phyloP scores from a whole-genome alignment of 169 alveolate species.

The Plasmodium falciparum region DNA sequence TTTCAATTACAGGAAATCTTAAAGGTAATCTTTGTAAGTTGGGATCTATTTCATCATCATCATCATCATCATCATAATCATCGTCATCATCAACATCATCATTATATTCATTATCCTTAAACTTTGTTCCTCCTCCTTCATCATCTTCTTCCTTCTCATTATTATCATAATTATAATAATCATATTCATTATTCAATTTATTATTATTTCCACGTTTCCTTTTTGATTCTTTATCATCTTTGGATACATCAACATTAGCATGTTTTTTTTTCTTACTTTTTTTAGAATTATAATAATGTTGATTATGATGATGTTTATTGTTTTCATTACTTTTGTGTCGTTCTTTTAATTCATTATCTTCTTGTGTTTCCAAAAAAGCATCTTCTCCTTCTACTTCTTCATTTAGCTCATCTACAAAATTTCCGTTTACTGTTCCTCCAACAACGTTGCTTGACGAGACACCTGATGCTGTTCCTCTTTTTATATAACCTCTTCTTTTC shows the following conservation, averaged over 20 bases:
- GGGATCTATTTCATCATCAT: background rate
- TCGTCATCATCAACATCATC: background rate
- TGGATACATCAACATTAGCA: too few relatives aligned
- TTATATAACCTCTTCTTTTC: background rate
- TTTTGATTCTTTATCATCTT: too few relatives aligned
- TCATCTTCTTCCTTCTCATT: background rate
- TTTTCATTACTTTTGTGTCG: background rate
- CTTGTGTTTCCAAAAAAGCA: background rate
- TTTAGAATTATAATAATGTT: too few relatives aligned
- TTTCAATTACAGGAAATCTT: background rate
- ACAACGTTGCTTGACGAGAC: background rate
- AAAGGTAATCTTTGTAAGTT: background rate
- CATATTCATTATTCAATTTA: too few relatives aligned
- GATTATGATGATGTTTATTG: too few relatives aligned
- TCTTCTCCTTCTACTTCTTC: constrained; percentile 30
- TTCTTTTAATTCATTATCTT: background rate
- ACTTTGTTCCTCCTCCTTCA: background rate
- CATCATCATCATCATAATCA: background rate
- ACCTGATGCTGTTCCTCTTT: background rate
- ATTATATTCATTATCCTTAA: background rate
- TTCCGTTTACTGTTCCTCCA: constrained; percentile 5
- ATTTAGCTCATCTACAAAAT: background rate
- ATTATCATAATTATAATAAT: background rate
- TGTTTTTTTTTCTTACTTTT: too few relatives aligned
- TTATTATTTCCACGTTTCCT: too few relatives aligned